Evolutionary conservation across 164 flowering plant species (phyloP).

Genomic region (Paratinospora sagittata): DNA sequence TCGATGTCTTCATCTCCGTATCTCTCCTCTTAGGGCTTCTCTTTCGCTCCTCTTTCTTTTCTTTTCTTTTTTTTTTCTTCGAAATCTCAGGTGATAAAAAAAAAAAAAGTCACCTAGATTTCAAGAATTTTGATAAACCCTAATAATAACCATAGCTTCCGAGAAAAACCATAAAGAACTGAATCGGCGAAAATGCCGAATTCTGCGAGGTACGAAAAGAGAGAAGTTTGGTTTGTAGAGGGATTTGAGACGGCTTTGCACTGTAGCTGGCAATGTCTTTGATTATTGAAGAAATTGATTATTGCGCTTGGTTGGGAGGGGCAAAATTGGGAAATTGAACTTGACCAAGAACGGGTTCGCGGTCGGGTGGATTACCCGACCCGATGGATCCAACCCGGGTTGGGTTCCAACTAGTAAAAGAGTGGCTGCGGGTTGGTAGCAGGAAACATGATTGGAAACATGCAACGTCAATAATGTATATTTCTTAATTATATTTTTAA

Average conservation of each 20-base stretch:
- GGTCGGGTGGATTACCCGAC: too few species aligned
- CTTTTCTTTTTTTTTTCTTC: neutral
- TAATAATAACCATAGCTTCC: neutral
- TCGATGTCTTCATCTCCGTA: slow-evolving; percentile 46
- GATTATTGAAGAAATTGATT: too few species aligned
- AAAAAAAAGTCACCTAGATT: neutral
- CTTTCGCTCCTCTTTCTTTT: neutral
- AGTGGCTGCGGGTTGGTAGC: too few species aligned
- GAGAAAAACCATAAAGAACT: neutral
- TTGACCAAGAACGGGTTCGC: too few species aligned
- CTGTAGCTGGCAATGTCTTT: too few species aligned
- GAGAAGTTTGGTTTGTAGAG: neutral
- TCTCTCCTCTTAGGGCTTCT: slow-evolving; percentile 1
- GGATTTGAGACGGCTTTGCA: too few species aligned
- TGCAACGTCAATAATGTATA: too few species aligned
- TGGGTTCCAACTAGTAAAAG: too few species aligned
- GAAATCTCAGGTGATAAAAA: neutral
- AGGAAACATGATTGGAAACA: too few species aligned
- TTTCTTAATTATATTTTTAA: too few species aligned
- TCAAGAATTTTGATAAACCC: neutral
- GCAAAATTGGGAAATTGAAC: neutral
- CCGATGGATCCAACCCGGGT: too few species aligned
- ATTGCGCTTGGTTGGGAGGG: neutral
- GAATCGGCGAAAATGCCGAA: neutral
- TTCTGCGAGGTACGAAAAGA: neutral